Evolutionary conservation across 805 yeast species (phyloP), one percentile per base, ranked within the genome.

Genomic region (Teunomyces kruisii): DNA sequence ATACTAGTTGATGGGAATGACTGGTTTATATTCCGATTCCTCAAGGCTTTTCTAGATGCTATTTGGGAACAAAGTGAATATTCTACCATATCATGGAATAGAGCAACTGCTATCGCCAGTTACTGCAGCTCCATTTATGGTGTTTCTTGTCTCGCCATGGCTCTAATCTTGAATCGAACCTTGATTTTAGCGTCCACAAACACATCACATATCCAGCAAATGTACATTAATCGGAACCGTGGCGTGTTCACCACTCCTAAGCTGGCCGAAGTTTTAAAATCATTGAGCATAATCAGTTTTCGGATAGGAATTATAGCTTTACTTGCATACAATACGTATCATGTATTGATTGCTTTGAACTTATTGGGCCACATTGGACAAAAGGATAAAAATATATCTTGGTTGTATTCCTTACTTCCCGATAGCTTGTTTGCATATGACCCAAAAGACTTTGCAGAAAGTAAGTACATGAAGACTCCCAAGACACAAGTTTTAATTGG

Each of bases 111-210:
- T 17, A 50, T 48, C 15, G 52, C 75, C 40, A 45, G 54, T 2
- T 72, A 68, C 49, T 60, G 67, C 44, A 67, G 65, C 40, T 67
- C 74, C 9, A 41, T 58, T 5, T 72, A 72, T 45, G 77, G 75
- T 0, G 40, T 70, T 14, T 37, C 65, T 22, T 69, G 75, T 44
- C 54, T 72, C 39, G 41, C 64, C 6, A 67, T 70, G 68, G 70
- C 74, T 1, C 55, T 71, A 9, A 43, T 70, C 2, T 54, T 70
- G 47, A 70, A 70, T 48, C 47, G 75, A 13, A 70, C 75, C 0
- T 43, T 65, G 43, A 64, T 62, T 6, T 53, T 70, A 44, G 75
- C 76, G 1, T 63, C 71, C 12, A 61, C 71, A 12, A 68, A 67
- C 40, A 49, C 56, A 29, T 51, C 57, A 7, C 44, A 59, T 15